Evolutionary conservation across 345 rosid species (phyloP).

Genomic region (Eucalyptus rudis): DNA sequence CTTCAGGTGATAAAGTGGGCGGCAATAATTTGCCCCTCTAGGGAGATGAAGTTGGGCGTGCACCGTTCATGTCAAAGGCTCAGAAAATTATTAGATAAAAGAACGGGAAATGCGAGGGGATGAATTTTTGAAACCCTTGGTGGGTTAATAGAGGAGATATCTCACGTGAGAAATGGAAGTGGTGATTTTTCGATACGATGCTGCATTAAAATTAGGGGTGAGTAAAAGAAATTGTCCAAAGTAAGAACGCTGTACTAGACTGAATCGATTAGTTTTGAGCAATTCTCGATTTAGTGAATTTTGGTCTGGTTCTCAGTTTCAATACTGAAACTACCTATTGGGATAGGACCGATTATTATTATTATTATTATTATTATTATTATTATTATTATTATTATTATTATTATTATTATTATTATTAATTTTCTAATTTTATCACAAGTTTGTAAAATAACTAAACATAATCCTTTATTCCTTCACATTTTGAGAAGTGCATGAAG

Average conservation of each 20-base stretch:
- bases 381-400: no score
- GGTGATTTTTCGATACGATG: not conserved
- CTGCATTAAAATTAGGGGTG: not conserved
- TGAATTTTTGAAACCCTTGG: not conserved
- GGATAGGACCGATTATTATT: not conserved
- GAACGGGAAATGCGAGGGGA: not conserved
- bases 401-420: no score
- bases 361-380: no score
- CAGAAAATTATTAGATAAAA: not conserved
- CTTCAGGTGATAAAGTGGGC: not conserved
- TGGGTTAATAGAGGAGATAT: not conserved
- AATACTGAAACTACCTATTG: rapidly evolving
- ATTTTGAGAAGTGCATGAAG: conserved; percentile 26
- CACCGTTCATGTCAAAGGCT: not conserved
- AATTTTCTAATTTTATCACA: not conserved
- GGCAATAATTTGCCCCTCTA: not conserved
- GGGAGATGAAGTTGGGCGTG: not conserved
- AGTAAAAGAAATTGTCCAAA: no score
- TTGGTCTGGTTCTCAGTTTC: rapidly evolving
- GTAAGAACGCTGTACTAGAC: rapidly evolving
- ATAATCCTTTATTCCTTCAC: not conserved
- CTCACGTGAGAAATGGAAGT: not conserved
- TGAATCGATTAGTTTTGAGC: rapidly evolving
- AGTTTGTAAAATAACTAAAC: no score
- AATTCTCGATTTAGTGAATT: rapidly evolving